Evolutionary conservation across 805 yeast species (phyloP).

Genomic region (Yamadazyma laniorum): DNA sequence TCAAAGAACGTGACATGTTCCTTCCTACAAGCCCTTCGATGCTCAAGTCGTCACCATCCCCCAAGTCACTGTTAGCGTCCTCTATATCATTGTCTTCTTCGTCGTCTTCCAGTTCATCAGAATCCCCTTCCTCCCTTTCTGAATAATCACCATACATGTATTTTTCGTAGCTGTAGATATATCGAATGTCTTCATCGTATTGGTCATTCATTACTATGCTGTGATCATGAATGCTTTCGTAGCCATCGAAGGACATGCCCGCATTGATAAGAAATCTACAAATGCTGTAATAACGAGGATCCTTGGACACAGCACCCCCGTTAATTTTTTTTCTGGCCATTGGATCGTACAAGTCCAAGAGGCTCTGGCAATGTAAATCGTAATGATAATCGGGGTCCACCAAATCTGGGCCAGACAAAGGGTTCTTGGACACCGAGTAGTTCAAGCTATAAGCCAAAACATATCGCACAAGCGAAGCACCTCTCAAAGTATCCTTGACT

Average conservation of each 20-base stretch:
- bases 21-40: no score
- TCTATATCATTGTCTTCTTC: not conserved
- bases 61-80: not conserved
- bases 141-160: no score
- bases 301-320: slow-evolving; percentile 22
- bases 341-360: slow-evolving; percentile 18
- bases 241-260: slow-evolving; percentile 3
- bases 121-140: no score
- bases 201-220: slow-evolving; percentile 6
- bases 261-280: slow-evolving; percentile 6
- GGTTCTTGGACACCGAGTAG: not conserved
- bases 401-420: not conserved
- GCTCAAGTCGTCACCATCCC: not conserved
- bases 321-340: slow-evolving; percentile 42
- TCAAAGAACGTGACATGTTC: no score
- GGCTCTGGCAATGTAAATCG: slow-evolving; percentile 6
- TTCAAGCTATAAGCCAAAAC: slow-evolving; percentile 56
- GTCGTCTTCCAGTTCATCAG: slow-evolving; percentile 4
- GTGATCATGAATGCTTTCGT: slow-evolving; percentile 4
- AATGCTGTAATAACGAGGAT: slow-evolving; percentile 9
- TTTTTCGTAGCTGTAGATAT: slow-evolving; percentile 13
- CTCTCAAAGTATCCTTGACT: slow-evolving; percentile 45
- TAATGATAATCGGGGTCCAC: slow-evolving; percentile 3
- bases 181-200: slow-evolving; percentile 15
- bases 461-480: slow-evolving; percentile 61